These are phyloP conservation scores for Torulaspora microellipsoides DNA, from an alignment of 805 yeast genomes.

Conservation along the genomic window DNA sequence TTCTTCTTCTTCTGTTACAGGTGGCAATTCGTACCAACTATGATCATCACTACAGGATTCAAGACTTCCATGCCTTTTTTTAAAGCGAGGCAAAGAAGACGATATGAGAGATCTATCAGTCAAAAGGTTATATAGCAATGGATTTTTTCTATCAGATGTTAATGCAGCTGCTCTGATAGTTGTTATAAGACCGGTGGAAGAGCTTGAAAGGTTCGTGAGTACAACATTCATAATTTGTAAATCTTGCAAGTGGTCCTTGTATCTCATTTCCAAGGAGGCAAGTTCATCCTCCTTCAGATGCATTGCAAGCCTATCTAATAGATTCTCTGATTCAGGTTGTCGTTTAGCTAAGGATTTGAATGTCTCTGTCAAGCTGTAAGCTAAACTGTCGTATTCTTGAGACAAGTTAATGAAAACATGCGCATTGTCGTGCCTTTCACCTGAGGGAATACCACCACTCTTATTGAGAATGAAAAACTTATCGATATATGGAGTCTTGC, in stretches of 20 bases:
- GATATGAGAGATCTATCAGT: conserved; percentile 91
- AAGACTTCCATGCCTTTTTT: conserved; percentile 18
- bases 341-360: conserved; percentile 8
- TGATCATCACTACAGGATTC: conserved; percentile 16
- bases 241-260: conserved; percentile 58
- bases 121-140: conserved; percentile 80
- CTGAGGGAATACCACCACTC: conserved; percentile 86
- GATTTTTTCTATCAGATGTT: conserved; percentile 50
- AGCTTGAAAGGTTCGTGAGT: conserved; percentile 47
- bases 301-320: conserved; percentile 19
- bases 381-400: conserved; percentile 53
- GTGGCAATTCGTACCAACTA: conserved; percentile 23
- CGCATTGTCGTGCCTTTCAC: conserved; percentile 72
- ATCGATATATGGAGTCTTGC: conserved; percentile 48
- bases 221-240: conserved; percentile 55
- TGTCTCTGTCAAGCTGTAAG: conserved; percentile 7
- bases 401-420: conserved; percentile 83
- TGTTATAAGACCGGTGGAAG: conserved; percentile 81
- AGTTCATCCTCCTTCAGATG: conserved; percentile 19
- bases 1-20: conserved; percentile 4
- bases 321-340: conserved; percentile 16
- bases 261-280: conserved; percentile 7
- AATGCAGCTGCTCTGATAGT: conserved; percentile 71
- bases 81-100: conserved; percentile 76
- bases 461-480: conserved; percentile 77